Percentiles rank a stretch among this genome's conserved stretches.
Conservation (phyloP, 2,329 filamentous ascomycete genomes). For the Colletotrichum zoysiae region DNA sequence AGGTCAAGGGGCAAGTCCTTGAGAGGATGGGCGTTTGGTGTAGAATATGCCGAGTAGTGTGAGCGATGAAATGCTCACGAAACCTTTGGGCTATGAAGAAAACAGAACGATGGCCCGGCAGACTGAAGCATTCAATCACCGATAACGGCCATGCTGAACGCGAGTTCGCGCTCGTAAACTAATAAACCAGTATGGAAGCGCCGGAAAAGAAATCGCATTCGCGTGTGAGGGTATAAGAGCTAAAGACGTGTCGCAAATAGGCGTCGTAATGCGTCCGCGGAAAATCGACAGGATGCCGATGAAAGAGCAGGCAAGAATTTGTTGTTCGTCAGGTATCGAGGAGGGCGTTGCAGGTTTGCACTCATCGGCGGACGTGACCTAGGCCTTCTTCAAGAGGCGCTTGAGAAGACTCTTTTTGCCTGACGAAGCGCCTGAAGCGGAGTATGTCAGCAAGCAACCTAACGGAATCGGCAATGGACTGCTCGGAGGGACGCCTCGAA, state of each 20-base stretch:
- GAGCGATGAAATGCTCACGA: too few species aligned
- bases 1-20: not conserved
- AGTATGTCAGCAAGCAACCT: not conserved
- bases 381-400: slow-evolving; percentile 36
- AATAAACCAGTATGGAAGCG: not conserved
- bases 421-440: slow-evolving; percentile 20
- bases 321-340: not conserved
- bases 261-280: not conserved
- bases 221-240: not conserved
- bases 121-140: too few species aligned
- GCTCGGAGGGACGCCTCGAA: not conserved
- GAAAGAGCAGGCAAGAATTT: not conserved
- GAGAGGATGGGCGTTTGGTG: too few species aligned
- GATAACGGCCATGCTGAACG: not conserved
- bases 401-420: slow-evolving; percentile 32
- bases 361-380: not conserved
- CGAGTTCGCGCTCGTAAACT: not conserved
- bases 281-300: not conserved
- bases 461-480: not conserved
- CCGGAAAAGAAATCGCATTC: not conserved
- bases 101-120: not conserved
- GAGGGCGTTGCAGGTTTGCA: not conserved
- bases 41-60: not conserved
- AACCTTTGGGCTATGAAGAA: not conserved
- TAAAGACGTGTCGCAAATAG: not conserved